A percentile compares a stretch with the other conserved stretches of the same genome.
These are phyloP conservation scores for Basipetospora sp. DNA, from an alignment of 2,329 filamentous ascomycete species.

Conservation along the genomic window DNA sequence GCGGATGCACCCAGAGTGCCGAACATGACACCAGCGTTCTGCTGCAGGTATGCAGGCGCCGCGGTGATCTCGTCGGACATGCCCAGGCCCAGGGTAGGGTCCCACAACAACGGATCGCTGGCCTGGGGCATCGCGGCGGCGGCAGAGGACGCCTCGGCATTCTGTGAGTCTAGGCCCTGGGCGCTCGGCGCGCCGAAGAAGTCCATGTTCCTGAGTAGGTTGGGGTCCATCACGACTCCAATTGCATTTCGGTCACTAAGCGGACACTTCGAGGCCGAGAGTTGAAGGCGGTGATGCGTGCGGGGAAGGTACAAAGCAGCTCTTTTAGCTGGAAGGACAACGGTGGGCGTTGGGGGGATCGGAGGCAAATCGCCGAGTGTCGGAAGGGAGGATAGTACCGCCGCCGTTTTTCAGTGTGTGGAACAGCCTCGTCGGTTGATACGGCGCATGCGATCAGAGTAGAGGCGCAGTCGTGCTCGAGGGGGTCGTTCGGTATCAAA, in stretches of 20 bases:
- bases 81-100: conserved; percentile 10
- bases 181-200: conserved; percentile 26
- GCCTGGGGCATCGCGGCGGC: conserved; percentile 12
- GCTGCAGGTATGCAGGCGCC: background rate
- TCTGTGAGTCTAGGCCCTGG: conserved; percentile 20
- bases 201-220: conserved; percentile 23
- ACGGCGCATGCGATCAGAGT: conserved; percentile 3
- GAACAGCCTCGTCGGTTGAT: conserved; percentile 1
- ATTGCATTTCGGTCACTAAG: conserved; percentile 22
- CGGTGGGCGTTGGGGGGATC: no score
- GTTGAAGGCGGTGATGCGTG: no score
- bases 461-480: no score
- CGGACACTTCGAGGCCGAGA: no score
- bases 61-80: conserved; percentile 5
- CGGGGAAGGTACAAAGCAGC: no score
- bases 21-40: background rate
- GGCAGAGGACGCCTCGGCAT: conserved; percentile 14
- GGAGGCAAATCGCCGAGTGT: no score
- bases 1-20: background rate
- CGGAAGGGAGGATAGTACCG: no score
- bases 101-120: conserved; percentile 17
- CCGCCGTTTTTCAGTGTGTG: background rate
- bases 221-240: conserved; percentile 21
- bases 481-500: no score
- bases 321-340: no score